Percentiles rank a stretch among this genome's conserved stretches.
These are phyloP conservation scores for Fusarium equiseti DNA, from an alignment of 2,329 filamentous ascomycete genomes.

Conservation along the genomic window DNA sequence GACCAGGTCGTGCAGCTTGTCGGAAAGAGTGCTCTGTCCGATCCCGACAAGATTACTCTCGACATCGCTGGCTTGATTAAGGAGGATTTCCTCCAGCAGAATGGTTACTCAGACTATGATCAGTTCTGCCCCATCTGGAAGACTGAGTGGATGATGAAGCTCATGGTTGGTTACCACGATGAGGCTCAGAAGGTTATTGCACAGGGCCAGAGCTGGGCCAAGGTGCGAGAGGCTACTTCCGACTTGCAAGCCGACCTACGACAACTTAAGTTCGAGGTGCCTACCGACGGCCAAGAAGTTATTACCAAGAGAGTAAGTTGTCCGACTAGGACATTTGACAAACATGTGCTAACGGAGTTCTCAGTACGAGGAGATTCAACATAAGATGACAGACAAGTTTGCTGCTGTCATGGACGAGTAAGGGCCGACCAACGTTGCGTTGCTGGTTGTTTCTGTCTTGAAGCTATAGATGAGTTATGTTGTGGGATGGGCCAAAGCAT, in stretches of 20 bases:
- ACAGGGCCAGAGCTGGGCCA: slow-evolving; percentile 91
- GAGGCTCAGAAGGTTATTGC: slow-evolving; percentile 95
- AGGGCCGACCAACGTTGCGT: slow-evolving; percentile 40
- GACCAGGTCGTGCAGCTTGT: slow-evolving; percentile 99
- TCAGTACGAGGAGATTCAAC: slow-evolving; percentile 91
- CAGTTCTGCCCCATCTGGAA: slow-evolving; percentile 99
- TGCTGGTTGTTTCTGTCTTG: slow-evolving; percentile 42
- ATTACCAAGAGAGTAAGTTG: slow-evolving; percentile 83
- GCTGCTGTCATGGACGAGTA: slow-evolving; percentile 96
- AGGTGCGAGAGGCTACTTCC: slow-evolving; percentile 89
- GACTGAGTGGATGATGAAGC: slow-evolving; percentile 99
- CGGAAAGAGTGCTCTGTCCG: slow-evolving; percentile 95
- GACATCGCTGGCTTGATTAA: slow-evolving; percentile 93
- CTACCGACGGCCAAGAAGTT: slow-evolving; percentile 82
- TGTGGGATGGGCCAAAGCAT: slow-evolving; percentile 41
- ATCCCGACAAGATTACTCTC: slow-evolving; percentile 97
- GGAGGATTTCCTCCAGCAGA: slow-evolving; percentile 99
- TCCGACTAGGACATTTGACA: background rate
- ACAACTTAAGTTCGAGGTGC: slow-evolving; percentile 97
- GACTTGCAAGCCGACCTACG: slow-evolving; percentile 88
- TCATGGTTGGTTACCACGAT: slow-evolving; percentile 97
- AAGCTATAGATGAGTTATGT: slow-evolving; percentile 48
- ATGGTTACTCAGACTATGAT: slow-evolving; percentile 98
- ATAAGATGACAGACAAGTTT: slow-evolving; percentile 97
- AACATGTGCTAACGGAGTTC: slow-evolving; percentile 54